Conservation (phyloP, 805 yeast genomes). For the Ogataea philodendri region DNA sequence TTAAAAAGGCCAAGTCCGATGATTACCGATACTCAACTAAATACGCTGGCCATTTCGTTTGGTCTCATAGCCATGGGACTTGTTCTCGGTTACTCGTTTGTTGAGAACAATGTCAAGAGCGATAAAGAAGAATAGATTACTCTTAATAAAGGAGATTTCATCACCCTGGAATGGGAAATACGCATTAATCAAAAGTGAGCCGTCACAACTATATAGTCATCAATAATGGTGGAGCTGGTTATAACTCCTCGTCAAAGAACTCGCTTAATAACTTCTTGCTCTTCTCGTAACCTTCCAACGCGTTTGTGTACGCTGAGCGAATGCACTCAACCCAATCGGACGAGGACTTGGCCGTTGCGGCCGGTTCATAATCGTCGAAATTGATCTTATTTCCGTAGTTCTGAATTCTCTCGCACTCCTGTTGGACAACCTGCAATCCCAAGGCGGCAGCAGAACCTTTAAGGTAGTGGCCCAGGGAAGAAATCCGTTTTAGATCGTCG, state of each 20-base stretch:
- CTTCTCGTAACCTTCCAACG: conserved; percentile 48
- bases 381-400: conserved; percentile 65
- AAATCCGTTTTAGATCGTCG: conserved; percentile 53
- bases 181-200: conserved; percentile 1
- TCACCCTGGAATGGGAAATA: too few species aligned
- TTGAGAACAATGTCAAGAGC: conserved; percentile 29
- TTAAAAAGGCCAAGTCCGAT: conserved; percentile 36
- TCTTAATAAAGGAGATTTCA: too few species aligned
- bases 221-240: neutral
- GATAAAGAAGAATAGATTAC: conserved; percentile 9
- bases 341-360: conserved; percentile 33
- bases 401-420: conserved; percentile 90
- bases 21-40: conserved; percentile 83
- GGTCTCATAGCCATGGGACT: conserved; percentile 72
- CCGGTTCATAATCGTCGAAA: conserved; percentile 26
- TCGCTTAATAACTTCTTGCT: conserved; percentile 51
- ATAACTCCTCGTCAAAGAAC: conserved; percentile 43
- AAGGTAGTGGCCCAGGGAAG: conserved; percentile 83
- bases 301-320: conserved; percentile 51
- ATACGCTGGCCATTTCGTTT: conserved; percentile 66
- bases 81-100: conserved; percentile 63
- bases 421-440: conserved; percentile 78
- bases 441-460: conserved; percentile 95
- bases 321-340: conserved; percentile 41
- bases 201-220: conserved; percentile 1